These are phyloP conservation scores for Cucumis variabilis DNA, from an alignment of 331 rosid species.

Conservation along the genomic window DNA sequence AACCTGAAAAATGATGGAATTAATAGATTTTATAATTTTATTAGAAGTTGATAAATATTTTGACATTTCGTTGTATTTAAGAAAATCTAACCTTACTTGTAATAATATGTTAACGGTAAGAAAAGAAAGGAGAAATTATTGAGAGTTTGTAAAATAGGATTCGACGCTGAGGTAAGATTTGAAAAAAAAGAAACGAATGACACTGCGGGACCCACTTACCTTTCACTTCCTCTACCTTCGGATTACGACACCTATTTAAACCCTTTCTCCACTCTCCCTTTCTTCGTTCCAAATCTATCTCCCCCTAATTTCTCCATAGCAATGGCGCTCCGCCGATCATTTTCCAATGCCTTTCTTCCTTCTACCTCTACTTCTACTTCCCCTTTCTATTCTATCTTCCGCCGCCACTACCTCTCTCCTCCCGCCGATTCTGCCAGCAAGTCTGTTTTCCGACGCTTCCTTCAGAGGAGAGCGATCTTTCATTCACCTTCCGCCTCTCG, in stretches of 20 bases:
- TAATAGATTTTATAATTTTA: no score
- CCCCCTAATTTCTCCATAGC: slow-evolving; percentile 18
- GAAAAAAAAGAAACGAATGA: neutral
- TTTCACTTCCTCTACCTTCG: neutral
- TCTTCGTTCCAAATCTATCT: neutral
- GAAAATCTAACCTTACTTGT: no score
- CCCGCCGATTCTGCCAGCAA: slow-evolving; percentile 39
- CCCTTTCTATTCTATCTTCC: slow-evolving; percentile 31
- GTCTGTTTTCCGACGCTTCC: slow-evolving; percentile 56
- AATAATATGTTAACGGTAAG: neutral
- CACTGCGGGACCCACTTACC: neutral
- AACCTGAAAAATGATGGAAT: no score
- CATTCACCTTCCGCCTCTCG: slow-evolving; percentile 37
- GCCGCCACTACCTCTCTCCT: slow-evolving; percentile 44
- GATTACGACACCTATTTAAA: neutral
- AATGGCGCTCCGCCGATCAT: slow-evolving; percentile 25
- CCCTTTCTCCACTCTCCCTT: neutral
- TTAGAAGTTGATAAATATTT: no score
- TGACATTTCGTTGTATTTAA: no score
- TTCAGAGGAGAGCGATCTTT: slow-evolving; percentile 50
- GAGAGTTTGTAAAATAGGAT: neutral
- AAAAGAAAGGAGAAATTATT: neutral
- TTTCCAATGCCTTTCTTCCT: neutral
- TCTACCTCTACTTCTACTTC: neutral
- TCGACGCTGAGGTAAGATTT: neutral